Base-by-base conservation (phyloP, 768 basidiomycete genomes). In the Agrocybe chaxingu region DNA sequence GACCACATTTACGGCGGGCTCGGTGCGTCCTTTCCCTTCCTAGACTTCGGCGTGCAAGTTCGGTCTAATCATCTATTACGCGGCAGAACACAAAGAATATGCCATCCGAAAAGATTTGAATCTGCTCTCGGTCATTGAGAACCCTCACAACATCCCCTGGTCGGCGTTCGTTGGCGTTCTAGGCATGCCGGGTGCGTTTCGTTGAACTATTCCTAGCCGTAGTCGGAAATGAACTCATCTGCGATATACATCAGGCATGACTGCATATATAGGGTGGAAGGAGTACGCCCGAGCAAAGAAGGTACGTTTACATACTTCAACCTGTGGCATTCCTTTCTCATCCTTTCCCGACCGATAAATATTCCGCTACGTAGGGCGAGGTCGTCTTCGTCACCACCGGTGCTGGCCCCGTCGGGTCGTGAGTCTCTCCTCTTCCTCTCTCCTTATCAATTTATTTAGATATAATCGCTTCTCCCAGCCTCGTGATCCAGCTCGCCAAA, bases 331-430 rank as follows among this genome's bases (percentile, higher is more conserved):
- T 1, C 16, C 16, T 16, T 16, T 16, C 16, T 1, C 16, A 16
- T 16, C 16, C 16, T 16, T 16, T 16, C 16, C 16, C 16, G 16
- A 16, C 16, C 16, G 16, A 16, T 16, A 16, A 16, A 16, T 16
- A 16, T 16, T 16, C 16, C 16, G 16, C 4, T 16, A 16, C 16
- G 16, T 40, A 76, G 70, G 75, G 73, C 9, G 69, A 78, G 50
- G 64, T 64, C 0, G 73, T 62, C 0, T 78, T 74, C 42, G 68
- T 78, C 0, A 60, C 70, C 16, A 16, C 16, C 33, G 76, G 71
- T 16, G 76, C 69, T 37, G 74, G 73, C 57, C 68, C 82, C 10
- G 85, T 89, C 24, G 87, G 86, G 53, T 78, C 80, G 79, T 82
- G 58, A 39, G 81, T 16, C 16, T n/a, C 16, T 16, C 16, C 16